Evolutionary conservation across 345 rosid genomes (phyloP).

Genomic region (Garcia nutans): DNA sequence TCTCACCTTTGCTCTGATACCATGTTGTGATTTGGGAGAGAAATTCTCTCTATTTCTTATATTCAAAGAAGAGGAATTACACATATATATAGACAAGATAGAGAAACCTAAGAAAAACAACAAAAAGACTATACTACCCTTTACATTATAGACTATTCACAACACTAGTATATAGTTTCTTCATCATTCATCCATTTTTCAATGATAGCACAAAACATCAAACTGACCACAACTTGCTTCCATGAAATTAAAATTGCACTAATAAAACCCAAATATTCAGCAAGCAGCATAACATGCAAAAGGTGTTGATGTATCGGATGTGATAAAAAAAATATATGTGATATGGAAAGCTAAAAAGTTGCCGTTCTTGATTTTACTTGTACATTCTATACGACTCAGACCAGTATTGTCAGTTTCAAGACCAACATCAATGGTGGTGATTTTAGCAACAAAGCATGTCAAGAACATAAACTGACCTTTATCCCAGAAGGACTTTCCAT

Average conservation of each 20-base stretch:
- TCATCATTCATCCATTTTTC: background rate
- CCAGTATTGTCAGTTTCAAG: background rate
- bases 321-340: background rate
- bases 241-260: background rate
- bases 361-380: background rate
- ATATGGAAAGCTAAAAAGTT: background rate
- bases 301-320: background rate
- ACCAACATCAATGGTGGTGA: background rate
- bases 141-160: no score
- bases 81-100: no score
- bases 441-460: background rate
- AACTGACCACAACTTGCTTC: background rate
- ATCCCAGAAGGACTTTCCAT: constrained; percentile 97
- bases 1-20: no score
- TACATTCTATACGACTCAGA: background rate
- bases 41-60: no score
- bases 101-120: no score
- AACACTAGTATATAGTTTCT: no score
- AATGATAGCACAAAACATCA: no score
- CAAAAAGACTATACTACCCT: no score
- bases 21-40: no score
- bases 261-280: background rate
- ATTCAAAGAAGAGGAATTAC: no score
- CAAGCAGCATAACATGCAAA: background rate
- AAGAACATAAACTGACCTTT: constrained; percentile 50